Evolutionary conservation across 2,329 filamentous ascomycete species (phyloP).

Genomic region (Xylariales sp.): DNA sequence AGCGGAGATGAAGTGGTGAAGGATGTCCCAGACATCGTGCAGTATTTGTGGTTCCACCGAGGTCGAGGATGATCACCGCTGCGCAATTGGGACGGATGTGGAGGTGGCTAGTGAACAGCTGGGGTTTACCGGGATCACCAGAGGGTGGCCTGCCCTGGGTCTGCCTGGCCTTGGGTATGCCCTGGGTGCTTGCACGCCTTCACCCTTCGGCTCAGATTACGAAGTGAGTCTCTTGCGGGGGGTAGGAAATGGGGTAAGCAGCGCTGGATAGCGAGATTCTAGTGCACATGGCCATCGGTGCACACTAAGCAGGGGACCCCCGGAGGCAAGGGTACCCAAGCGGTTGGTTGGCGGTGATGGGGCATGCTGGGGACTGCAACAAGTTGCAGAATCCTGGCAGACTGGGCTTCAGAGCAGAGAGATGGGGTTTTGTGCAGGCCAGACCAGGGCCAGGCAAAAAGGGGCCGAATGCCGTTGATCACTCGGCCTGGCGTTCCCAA

Average conservation of each 20-base stretch:
- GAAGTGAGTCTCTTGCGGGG: conserved; percentile 3
- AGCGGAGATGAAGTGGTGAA: conserved; percentile 17
- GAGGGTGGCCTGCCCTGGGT: too few relatives aligned
- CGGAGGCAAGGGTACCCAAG: conserved; percentile 3
- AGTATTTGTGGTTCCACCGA: conserved; percentile 15
- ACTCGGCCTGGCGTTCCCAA: conserved; percentile 4
- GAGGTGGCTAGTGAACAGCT: conserved; percentile 21
- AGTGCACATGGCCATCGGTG: conserved; percentile 5
- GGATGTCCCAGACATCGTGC: conserved; percentile 13
- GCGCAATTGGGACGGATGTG: conserved; percentile 16
- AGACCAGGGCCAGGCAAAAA: conserved; percentile 9
- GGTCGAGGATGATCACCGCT: conserved; percentile 5
- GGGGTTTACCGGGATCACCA: conserved; percentile 14
- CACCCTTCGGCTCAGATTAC: conserved; percentile 10
- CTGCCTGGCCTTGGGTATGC: too few relatives aligned
- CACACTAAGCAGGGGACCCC: neutral
- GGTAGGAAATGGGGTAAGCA: conserved; percentile 8
- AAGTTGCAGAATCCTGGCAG: conserved; percentile 9
- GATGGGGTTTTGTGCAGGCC: neutral
- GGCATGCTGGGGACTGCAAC: conserved; percentile 9
- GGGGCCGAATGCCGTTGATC: conserved; percentile 11
- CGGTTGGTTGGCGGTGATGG: too few relatives aligned
- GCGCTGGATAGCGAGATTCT: neutral
- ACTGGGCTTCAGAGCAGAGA: neutral
- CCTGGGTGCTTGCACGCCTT: conserved; percentile 6